Evolutionary conservation across 208 protist species (phyloP), one percentile per base, ranked within the genome.

Genomic region (Trypanosoma caninum): DNA sequence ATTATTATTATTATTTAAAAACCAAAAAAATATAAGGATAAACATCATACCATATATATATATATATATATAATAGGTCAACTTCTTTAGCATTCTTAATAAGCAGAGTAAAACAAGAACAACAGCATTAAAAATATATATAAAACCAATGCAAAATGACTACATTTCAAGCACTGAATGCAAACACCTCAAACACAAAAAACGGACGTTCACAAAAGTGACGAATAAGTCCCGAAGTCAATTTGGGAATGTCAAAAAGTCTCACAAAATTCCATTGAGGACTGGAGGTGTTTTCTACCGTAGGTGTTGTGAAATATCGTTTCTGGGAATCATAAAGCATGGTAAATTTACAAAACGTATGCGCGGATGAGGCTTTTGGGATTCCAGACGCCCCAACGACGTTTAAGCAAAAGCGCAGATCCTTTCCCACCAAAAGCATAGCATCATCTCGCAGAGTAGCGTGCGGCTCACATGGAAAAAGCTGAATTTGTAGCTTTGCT

Each of bases 151-250:
- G 18, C 1, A n/a, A 47, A 27, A 35, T 22, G 25, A 48, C 33
- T 54, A 28, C 7, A 28, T 18, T 30, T 52, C 51, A 89, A 23
- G 72, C 72, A 14, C 62, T 75, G 51, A 91, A 91, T 4, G 72
- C 83, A 44, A 91, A 91, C 13, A 94, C 84, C 45, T 91, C 84
- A 54, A 91, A 91, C 1, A 76, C 66, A 57, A 94, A 86, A 10
- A 90, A 56, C 14, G 73, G 72, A 23, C 78, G 56, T 5, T 65
- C 67, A 38, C 34, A 74, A 45, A 87, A 88, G 44, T 60, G 76
- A 48, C 31, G 34, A 44, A 87, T 78, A 16, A 80, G 60, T 30
- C 91, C 82, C 13, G 22, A 34, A 11, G 73, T 78, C 14, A 89
- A 34, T 2, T 73, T 68, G 18, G 65, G 66, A 25, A 94, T 66